Conservation (phyloP, 2,329 filamentous ascomycete genomes). For the Aspergillus alliaceus region DNA sequence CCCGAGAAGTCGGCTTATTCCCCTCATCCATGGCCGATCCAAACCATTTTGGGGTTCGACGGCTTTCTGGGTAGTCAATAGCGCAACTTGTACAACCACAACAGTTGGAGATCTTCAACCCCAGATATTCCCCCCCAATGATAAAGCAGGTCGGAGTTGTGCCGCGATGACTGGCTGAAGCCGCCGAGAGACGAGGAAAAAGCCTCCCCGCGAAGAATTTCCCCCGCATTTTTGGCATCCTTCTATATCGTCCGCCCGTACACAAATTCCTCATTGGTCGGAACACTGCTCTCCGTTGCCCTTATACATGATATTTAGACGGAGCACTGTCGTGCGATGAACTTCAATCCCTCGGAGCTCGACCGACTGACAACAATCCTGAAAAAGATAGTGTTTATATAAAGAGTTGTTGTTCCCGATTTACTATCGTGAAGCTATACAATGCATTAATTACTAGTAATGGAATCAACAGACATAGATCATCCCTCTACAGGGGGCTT, state of each 20-base stretch:
- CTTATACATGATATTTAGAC: not conserved
- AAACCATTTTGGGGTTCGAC: no score
- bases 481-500: slow-evolving; percentile 24
- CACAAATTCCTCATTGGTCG: not conserved
- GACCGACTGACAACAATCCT: not conserved
- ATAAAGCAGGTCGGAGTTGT: not conserved
- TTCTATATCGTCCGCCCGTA: not conserved
- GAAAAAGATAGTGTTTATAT: not conserved
- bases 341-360: not conserved
- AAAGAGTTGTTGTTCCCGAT: not conserved
- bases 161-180: not conserved
- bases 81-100: no score
- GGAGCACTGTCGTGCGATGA: slow-evolving; percentile 17
- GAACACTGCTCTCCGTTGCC: slow-evolving; percentile 7
- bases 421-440: not conserved
- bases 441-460: slow-evolving; percentile 5
- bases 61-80: no score
- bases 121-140: not conserved
- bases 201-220: not conserved
- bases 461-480: slow-evolving; percentile 17
- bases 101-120: not conserved
- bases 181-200: not conserved
- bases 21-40: no score
- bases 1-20: no score
- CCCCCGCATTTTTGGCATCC: slow-evolving; percentile 6